Conservation (phyloP, 2,329 filamentous ascomycete species). For the Penicillium sp. region DNA sequence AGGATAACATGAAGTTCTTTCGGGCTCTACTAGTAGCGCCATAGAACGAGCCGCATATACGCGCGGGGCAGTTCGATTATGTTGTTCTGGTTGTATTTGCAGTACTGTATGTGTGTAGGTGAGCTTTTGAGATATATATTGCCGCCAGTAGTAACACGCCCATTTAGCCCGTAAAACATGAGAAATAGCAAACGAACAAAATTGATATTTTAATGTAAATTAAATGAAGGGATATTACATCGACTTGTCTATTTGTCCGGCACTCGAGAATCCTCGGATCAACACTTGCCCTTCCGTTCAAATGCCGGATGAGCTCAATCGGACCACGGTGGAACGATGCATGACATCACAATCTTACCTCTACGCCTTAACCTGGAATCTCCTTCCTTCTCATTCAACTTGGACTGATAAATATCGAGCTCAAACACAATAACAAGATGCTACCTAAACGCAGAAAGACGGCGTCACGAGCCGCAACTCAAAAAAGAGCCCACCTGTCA, state of each 20-base stretch:
- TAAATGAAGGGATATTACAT: too few relatives aligned
- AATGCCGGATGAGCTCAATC: background rate
- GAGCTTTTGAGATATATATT: too few relatives aligned
- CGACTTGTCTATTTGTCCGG: too few relatives aligned
- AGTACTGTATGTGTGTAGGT: too few relatives aligned
- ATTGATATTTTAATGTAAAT: too few relatives aligned
- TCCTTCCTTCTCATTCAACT: background rate
- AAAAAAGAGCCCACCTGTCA: background rate
- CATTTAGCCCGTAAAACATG: too few relatives aligned
- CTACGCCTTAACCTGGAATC: background rate
- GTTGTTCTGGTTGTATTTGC: too few relatives aligned
- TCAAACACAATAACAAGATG: background rate
- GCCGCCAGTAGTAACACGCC: too few relatives aligned
- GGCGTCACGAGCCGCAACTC: background rate
- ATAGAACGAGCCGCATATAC: background rate
- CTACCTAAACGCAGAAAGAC: slow-evolving; percentile 8
- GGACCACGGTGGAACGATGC: background rate
- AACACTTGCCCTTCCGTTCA: background rate
- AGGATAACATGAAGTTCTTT: background rate
- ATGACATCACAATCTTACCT: slow-evolving; percentile 2
- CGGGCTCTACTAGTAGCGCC: background rate
- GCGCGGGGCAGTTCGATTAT: background rate
- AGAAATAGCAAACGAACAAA: too few relatives aligned
- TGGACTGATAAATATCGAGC: background rate
- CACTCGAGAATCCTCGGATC: too few relatives aligned